Conservation (phyloP, 495 filamentous ascomycete genomes). For the Darksidea phi region DNA sequence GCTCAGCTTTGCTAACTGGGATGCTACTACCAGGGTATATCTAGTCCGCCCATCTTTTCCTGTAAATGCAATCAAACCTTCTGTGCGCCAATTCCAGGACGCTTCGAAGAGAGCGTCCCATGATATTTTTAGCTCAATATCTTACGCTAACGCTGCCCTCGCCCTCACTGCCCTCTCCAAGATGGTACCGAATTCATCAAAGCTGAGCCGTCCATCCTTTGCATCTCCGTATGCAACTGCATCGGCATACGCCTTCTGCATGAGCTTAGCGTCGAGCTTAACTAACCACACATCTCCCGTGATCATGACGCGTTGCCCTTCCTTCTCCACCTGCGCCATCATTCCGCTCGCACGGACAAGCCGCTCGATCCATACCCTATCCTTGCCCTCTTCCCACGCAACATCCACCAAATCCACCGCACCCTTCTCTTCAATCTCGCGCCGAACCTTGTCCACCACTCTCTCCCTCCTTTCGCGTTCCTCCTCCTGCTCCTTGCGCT, state of each 20-base stretch:
- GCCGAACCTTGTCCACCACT: conserved; percentile 37
- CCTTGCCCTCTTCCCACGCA: conserved; percentile 32
- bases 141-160: conserved; percentile 18
- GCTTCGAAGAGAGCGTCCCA: too few relatives aligned
- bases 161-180: conserved; percentile 29
- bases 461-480: conserved; percentile 40
- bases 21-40: not conserved
- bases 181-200: conserved; percentile 28
- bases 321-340: conserved; percentile 22
- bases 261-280: conserved; percentile 33
- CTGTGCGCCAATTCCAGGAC: too few relatives aligned
- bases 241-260: conserved; percentile 36
- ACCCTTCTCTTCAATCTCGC: conserved; percentile 35
- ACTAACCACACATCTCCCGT: conserved; percentile 41
- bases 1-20: too few relatives aligned
- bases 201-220: conserved; percentile 25
- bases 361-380: conserved; percentile 39
- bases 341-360: conserved; percentile 38
- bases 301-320: conserved; percentile 34
- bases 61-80: too few relatives aligned
- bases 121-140: too few relatives aligned
- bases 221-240: conserved; percentile 26
- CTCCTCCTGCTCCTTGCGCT: conserved; percentile 37
- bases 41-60: not conserved
- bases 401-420: conserved; percentile 38